These are phyloP conservation scores for Waltergamsia citrina DNA, from an alignment of 2,329 filamentous ascomycete species.

Conservation along the genomic window DNA sequence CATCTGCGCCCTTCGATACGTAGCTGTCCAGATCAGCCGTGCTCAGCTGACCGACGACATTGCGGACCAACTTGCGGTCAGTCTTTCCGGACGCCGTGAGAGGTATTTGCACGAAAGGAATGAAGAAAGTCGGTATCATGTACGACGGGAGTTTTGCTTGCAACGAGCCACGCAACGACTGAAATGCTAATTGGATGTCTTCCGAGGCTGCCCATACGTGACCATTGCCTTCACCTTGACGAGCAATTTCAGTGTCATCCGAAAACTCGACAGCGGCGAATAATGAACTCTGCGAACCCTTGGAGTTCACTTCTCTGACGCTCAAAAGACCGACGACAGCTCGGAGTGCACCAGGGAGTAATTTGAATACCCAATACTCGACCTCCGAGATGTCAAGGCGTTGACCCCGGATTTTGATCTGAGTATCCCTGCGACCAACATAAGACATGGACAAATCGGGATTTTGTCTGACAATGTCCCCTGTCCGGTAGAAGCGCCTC, in stretches of 20 bases:
- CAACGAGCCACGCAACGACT: constrained; percentile 2
- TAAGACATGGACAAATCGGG: constrained; percentile 8
- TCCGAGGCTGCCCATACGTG: constrained; percentile 1
- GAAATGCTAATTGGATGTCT: constrained; percentile 1
- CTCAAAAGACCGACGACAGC: constrained; percentile 1
- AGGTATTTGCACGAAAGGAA: constrained; percentile 6
- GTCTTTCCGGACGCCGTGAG: constrained; percentile 7
- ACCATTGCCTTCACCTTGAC: no score
- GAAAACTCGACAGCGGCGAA: constrained; percentile 5
- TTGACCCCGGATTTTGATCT: constrained; percentile 29
- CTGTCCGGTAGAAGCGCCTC: constrained; percentile 8
- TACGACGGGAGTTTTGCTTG: constrained; percentile 6
- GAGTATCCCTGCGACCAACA: constrained; percentile 33
- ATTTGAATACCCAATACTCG: not conserved
- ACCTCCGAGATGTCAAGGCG: not conserved
- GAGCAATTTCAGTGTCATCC: no score
- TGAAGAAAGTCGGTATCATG: constrained; percentile 8
- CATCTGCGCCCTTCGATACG: not conserved
- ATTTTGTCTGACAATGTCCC: constrained; percentile 8
- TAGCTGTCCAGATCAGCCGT: constrained; percentile 1
- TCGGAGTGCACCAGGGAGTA: constrained; percentile 1
- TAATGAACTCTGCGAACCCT: constrained; percentile 1
- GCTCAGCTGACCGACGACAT: not conserved
- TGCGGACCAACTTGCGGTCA: constrained; percentile 6
- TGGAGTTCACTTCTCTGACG: not conserved